Percentiles rank a stretch among this genome's conserved stretches.
Evolutionary conservation across 176 grass and related monocot genomes (phyloP).

Genomic region (Otatea glauca): DNA sequence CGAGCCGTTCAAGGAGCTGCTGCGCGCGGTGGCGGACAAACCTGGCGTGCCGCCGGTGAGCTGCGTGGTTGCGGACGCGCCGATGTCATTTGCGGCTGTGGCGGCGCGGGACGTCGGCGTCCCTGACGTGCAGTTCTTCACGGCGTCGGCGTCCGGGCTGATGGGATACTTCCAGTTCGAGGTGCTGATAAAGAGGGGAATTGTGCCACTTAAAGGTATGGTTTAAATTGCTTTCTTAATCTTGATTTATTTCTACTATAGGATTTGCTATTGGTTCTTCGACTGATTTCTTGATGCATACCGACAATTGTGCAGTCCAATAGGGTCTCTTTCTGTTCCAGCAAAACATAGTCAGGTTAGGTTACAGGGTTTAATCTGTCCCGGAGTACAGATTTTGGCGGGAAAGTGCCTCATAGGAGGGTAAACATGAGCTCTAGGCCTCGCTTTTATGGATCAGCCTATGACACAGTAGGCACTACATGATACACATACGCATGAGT

Average conservation of each 20-base stretch:
- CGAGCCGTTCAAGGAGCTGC: conserved; percentile 5
- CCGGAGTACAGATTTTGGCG: too few species aligned
- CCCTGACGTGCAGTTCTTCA: conserved; percentile 41
- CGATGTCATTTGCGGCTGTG: conserved; percentile 29
- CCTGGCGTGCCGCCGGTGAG: neutral
- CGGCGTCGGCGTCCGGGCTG: conserved; percentile 27
- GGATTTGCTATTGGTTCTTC: too few species aligned
- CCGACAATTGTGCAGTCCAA: too few species aligned
- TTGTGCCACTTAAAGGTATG: conserved; percentile 38
- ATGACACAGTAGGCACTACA: too few species aligned
- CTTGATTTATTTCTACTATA: neutral
- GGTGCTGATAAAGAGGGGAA: conserved; percentile 39
- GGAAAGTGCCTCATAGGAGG: too few species aligned
- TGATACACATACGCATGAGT: too few species aligned
- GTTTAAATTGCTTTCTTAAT: neutral
- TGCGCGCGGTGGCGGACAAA: neutral
- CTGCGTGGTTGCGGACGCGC: conserved; percentile 33
- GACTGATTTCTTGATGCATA: too few species aligned
- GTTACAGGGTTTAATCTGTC: too few species aligned
- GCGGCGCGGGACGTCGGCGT: conserved; percentile 38
- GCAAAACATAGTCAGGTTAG: too few species aligned
- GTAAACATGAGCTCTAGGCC: too few species aligned
- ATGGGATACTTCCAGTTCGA: conserved; percentile 29
- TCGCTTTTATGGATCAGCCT: too few species aligned
- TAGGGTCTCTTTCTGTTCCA: too few species aligned